Conservation (phyloP, 2,329 filamentous ascomycete species). For the Periconia macrospinosa region DNA sequence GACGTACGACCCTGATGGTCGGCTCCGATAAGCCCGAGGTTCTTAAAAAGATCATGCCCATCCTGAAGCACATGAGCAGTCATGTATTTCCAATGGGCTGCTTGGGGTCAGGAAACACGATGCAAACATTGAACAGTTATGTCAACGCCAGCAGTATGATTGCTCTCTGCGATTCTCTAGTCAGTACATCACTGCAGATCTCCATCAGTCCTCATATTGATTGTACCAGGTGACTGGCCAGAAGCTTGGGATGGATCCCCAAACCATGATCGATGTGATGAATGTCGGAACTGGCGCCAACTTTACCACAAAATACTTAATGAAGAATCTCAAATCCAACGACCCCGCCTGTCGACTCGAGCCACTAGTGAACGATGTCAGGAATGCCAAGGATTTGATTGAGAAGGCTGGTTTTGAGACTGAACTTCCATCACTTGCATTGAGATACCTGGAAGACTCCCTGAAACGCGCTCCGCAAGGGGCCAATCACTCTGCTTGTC, state of each 20-base stretch:
- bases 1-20: slow-evolving; percentile 41
- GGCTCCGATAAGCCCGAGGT: slow-evolving; percentile 25
- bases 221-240: slow-evolving; percentile 29
- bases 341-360: slow-evolving; percentile 39
- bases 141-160: slow-evolving; percentile 39
- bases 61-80: slow-evolving; percentile 36
- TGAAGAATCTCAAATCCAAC: slow-evolving; percentile 28
- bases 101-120: slow-evolving; percentile 38
- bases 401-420: slow-evolving; percentile 34
- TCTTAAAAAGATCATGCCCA: slow-evolving; percentile 34
- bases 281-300: slow-evolving; percentile 46
- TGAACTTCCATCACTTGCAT: slow-evolving; percentile 30
- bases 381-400: slow-evolving; percentile 42
- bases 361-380: slow-evolving; percentile 40
- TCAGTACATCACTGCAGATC: not conserved
- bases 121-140: slow-evolving; percentile 45
- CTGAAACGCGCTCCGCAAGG: slow-evolving; percentile 30
- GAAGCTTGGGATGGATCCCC: slow-evolving; percentile 41
- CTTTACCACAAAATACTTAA: slow-evolving; percentile 39
- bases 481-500: slow-evolving; percentile 38
- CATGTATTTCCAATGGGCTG: slow-evolving; percentile 42
- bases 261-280: slow-evolving; percentile 46
- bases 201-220: not conserved
- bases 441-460: slow-evolving; percentile 36
- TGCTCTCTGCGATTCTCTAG: slow-evolving; percentile 34